Evolutionary conservation across 2,329 filamentous ascomycete genomes (phyloP).

Genomic region (Calonectria hongkongensis): DNA sequence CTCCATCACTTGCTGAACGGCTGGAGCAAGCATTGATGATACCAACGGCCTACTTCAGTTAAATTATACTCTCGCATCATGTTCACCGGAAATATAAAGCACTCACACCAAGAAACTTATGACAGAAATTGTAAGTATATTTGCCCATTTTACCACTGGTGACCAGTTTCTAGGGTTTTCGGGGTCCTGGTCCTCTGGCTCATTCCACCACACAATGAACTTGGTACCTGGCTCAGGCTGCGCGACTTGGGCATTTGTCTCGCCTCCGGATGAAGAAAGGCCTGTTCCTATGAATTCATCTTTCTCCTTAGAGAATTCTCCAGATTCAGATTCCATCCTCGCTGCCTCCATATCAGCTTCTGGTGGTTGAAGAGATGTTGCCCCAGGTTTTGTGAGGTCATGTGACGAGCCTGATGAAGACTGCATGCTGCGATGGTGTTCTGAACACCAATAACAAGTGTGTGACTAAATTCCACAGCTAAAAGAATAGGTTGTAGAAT

Average conservation of each 20-base stretch:
- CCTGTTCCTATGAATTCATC: not conserved
- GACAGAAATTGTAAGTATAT: constrained; percentile 1
- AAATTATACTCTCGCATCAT: not conserved
- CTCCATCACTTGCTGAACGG: not conserved
- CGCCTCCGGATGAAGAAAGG: not conserved
- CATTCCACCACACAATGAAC: constrained; percentile 3
- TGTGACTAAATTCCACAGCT: not conserved
- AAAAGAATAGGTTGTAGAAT: too few species aligned
- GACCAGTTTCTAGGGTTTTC: constrained; percentile 22
- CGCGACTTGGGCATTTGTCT: not conserved
- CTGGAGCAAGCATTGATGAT: constrained; percentile 13
- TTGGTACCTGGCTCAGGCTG: not conserved
- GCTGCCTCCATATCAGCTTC: not conserved
- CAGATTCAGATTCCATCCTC: not conserved
- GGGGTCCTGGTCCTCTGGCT: constrained; percentile 10
- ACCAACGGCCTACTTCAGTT: not conserved
- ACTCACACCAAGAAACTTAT: constrained; percentile 16
- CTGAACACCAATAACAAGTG: not conserved
- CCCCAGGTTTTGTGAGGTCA: not conserved
- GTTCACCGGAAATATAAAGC: too few species aligned
- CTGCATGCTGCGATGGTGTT: not conserved
- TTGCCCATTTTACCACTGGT: not conserved
- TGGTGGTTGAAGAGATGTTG: not conserved
- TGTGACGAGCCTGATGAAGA: not conserved
- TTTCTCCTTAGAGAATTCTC: not conserved